A percentile compares a stretch with the other conserved stretches of the same genome.
Conservation (phyloP, 345 rosid genomes). For the Pistacia atlantica region DNA sequence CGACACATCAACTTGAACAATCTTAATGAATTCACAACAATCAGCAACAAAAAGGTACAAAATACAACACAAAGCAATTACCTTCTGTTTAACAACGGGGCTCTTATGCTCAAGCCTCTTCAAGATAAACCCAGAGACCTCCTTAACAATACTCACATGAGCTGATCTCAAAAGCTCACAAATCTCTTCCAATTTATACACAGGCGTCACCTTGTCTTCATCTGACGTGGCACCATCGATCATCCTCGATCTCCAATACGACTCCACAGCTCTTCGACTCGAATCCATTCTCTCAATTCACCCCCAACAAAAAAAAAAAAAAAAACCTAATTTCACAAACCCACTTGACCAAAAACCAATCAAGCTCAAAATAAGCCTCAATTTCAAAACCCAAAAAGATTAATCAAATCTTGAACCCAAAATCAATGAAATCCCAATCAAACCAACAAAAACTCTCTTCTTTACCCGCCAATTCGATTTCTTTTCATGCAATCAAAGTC, state of each 20-base stretch:
- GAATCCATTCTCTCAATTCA: slow-evolving; percentile 65
- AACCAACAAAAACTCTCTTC: too few relatives aligned
- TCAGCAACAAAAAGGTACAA: background rate
- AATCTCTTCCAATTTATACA: slow-evolving; percentile 92
- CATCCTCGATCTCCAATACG: slow-evolving; percentile 97
- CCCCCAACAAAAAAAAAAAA: background rate
- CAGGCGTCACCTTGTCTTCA: slow-evolving; percentile 92
- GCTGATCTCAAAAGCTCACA: slow-evolving; percentile 89
- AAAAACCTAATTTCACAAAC: slow-evolving; percentile 1
- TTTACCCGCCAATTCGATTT: background rate
- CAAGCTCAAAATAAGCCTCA: background rate
- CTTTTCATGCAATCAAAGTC: background rate
- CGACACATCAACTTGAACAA: background rate
- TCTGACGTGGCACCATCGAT: slow-evolving; percentile 85
- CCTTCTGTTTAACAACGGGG: slow-evolving; percentile 97
- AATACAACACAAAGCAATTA: slow-evolving; percentile 12
- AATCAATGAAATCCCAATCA: background rate
- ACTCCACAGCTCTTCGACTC: slow-evolving; percentile 98
- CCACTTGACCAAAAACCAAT: background rate
- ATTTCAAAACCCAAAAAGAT: background rate
- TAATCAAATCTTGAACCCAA: background rate
- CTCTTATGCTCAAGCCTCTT: slow-evolving; percentile 92
- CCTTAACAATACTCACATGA: slow-evolving; percentile 82
- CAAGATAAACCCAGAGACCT: slow-evolving; percentile 76
- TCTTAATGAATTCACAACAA: slow-evolving; percentile 2